A percentile compares a stretch with the other conserved stretches of the same genome.
Conservation (phyloP, 1,284 basidiomycete species). For the Cutaneotrichosporon spelunceum region DNA sequence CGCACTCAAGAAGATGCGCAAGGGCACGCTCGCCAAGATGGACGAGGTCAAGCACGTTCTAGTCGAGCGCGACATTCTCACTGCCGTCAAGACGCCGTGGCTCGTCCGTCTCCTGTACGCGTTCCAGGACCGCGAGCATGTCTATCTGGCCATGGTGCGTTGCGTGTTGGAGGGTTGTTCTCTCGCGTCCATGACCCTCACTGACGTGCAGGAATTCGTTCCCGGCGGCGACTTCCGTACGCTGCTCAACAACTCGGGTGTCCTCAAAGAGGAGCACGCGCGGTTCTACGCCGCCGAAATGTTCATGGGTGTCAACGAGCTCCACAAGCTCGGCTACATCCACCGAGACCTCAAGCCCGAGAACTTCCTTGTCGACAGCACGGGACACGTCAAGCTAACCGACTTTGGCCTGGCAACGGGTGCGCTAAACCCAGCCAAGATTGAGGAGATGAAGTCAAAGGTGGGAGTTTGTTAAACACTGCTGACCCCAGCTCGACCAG, state of each 20-base stretch:
- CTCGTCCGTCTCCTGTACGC: conserved; percentile 87
- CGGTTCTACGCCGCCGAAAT: conserved; percentile 93
- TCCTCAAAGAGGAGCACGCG: conserved; percentile 92
- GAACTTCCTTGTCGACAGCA: conserved; percentile 95
- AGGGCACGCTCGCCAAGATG: conserved; percentile 90
- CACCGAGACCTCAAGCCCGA: conserved; percentile 95
- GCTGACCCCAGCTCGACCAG: conserved; percentile 71
- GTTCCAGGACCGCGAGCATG: conserved; percentile 82
- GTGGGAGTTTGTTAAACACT: conserved; percentile 51
- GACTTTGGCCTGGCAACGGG: conserved; percentile 98
- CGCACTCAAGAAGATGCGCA: conserved; percentile 92
- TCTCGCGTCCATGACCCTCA: too few relatives aligned
- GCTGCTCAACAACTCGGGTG: conserved; percentile 90
- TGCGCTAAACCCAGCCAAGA: conserved; percentile 88
- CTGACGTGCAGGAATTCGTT: conserved; percentile 67
- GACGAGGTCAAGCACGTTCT: conserved; percentile 89
- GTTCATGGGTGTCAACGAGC: conserved; percentile 84
- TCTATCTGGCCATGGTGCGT: conserved; percentile 83
- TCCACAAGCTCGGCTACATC: conserved; percentile 93
- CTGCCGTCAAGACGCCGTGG: conserved; percentile 93
- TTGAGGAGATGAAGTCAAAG: conserved; percentile 91
- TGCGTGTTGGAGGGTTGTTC: not conserved
- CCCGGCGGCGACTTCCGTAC: conserved; percentile 95
- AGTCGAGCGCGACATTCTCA: conserved; percentile 93
- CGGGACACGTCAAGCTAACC: conserved; percentile 96